Percentiles rank a stretch among this genome's conserved stretches.
These are phyloP conservation scores for Panellus pusillus DNA, from an alignment of 768 basidiomycete genomes.

Conservation along the genomic window DNA sequence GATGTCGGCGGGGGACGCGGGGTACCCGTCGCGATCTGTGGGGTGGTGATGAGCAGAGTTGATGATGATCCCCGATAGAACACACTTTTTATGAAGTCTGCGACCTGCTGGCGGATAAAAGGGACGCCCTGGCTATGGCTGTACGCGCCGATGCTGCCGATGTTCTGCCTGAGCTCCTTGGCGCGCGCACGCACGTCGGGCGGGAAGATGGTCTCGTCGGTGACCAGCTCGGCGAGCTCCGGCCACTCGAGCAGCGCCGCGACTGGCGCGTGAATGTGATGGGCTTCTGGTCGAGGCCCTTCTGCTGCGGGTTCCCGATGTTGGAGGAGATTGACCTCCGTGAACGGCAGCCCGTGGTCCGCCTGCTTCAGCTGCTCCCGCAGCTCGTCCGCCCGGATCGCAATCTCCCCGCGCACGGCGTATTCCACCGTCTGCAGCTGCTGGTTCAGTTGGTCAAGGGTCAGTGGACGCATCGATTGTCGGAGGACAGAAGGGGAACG, in stretches of 20 bases:
- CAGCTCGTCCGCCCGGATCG: constrained; percentile 88
- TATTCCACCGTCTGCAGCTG: constrained; percentile 87
- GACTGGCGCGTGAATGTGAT: constrained; percentile 91
- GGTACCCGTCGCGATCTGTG: constrained; percentile 89
- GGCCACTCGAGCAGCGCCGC: constrained; percentile 93
- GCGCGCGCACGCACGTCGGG: constrained; percentile 83
- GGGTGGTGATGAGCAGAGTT: not conserved
- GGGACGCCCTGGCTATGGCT: constrained; percentile 94
- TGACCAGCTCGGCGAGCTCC: constrained; percentile 73
- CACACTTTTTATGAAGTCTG: constrained; percentile 84
- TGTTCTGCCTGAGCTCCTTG: constrained; percentile 74
- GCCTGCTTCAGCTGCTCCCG: constrained; percentile 66
- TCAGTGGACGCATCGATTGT: constrained; percentile 54
- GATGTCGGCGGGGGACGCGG: constrained; percentile 79
- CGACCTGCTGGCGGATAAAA: constrained; percentile 83
- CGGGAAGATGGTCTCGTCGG: constrained; percentile 66
- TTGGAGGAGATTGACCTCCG: constrained; percentile 90
- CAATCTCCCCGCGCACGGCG: constrained; percentile 95
- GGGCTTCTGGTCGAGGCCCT: constrained; percentile 88
- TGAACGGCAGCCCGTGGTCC: constrained; percentile 68
- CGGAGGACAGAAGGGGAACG: no score
- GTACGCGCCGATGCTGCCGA: constrained; percentile 94
- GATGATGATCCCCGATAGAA: constrained; percentile 5
- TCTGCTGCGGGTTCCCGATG: constrained; percentile 98
- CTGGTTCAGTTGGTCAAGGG: constrained; percentile 76